phyloP scores from a whole-genome alignment of 2,329 filamentous ascomycete genomes.

The Sporothrix variecibatus region DNA sequence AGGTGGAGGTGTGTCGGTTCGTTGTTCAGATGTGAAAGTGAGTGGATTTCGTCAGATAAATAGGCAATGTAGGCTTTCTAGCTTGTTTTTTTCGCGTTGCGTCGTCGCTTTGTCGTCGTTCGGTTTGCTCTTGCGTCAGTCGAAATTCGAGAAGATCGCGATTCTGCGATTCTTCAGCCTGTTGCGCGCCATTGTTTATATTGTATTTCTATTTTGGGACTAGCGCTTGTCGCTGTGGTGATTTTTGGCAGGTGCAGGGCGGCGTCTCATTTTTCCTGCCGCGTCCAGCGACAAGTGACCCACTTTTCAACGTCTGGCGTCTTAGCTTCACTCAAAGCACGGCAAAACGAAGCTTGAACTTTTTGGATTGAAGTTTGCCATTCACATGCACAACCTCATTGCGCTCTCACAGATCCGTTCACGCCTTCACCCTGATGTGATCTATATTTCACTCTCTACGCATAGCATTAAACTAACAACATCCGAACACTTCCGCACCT shows the following conservation, averaged over 20 bases:
- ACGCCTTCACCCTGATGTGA: not conserved
- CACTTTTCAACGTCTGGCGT: slow-evolving; percentile 20
- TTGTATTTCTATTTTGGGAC: slow-evolving; percentile 17
- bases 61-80: not conserved
- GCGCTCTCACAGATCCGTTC: not conserved
- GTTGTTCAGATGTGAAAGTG: not conserved
- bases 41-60: not conserved
- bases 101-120: not conserved
- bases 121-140: not conserved
- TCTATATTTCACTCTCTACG: not conserved
- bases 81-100: not conserved
- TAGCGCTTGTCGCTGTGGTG: slow-evolving; percentile 29
- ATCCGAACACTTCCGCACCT: too few relatives aligned
- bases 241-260: slow-evolving; percentile 16
- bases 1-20: not conserved
- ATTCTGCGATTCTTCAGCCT: not conserved
- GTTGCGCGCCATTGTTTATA: slow-evolving; percentile 27
- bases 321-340: slow-evolving; percentile 15
- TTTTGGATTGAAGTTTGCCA: not conserved
- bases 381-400: not conserved
- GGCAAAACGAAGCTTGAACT: not conserved
- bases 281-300: not conserved
- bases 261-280: slow-evolving; percentile 25
- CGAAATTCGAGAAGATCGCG: not conserved
- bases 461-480: not conserved